Percentiles rank a stretch among this genome's conserved stretches.
Evolutionary conservation across 768 basidiomycete species (phyloP).

Genomic region (Goffeauzyma gilvescens): DNA sequence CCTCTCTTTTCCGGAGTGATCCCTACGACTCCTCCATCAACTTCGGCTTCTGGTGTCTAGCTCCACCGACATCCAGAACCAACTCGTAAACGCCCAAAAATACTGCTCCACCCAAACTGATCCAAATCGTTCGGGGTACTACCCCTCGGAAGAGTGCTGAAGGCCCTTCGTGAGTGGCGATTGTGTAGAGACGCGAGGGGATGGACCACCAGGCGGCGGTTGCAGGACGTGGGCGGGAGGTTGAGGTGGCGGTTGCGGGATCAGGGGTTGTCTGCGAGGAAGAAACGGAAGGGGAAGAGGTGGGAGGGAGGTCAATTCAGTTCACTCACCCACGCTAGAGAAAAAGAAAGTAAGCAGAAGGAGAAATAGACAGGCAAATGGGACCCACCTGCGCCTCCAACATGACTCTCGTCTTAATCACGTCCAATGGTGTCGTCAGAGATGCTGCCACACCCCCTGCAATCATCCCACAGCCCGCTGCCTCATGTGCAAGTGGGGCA

Average conservation of each 20-base stretch:
- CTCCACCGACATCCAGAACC: slow-evolving; percentile 33
- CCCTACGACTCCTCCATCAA: too few species aligned
- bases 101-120: slow-evolving; percentile 86
- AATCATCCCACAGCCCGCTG: slow-evolving; percentile 68
- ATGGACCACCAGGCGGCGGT: slow-evolving; percentile 42
- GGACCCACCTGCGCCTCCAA: slow-evolving; percentile 57
- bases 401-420: slow-evolving; percentile 94
- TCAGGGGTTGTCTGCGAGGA: too few species aligned
- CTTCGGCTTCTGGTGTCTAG: too few species aligned
- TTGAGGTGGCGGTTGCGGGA: slow-evolving; percentile 5
- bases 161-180: slow-evolving; percentile 53
- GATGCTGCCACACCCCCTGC: slow-evolving; percentile 81
- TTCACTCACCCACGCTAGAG: neutral
- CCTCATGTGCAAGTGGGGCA: slow-evolving; percentile 35
- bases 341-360: too few species aligned
- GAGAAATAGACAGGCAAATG: neutral
- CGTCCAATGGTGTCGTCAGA: slow-evolving; percentile 82
- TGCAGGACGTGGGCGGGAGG: too few species aligned
- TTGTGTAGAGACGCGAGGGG: slow-evolving; percentile 41
- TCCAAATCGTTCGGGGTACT: slow-evolving; percentile 84
- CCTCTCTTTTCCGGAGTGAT: too few species aligned
- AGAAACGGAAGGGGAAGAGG: neutral
- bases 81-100: slow-evolving; percentile 95
- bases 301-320: too few species aligned
- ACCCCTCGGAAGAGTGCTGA: slow-evolving; percentile 66